Conservation (phyloP, 306 rosid species). For the Cicer judaicum region DNA sequence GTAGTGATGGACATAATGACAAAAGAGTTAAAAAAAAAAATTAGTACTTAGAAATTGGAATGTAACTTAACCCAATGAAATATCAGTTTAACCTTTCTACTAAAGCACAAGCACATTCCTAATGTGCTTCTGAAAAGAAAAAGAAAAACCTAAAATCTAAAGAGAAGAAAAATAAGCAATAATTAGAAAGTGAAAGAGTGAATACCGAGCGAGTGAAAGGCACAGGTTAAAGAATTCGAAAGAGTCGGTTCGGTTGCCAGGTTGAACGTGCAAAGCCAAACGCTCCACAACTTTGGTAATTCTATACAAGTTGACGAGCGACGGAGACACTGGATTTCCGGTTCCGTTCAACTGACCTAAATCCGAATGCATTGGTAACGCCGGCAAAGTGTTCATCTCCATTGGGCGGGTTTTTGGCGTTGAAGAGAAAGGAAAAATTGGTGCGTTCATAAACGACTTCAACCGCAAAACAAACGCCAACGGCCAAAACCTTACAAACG, state of each 20-base stretch:
- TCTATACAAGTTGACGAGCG: slow-evolving; percentile 50
- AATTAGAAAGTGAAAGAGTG: background rate
- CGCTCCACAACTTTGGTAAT: slow-evolving; percentile 48
- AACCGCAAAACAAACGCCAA: background rate
- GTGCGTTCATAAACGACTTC: background rate
- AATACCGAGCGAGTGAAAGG: slow-evolving; percentile 67
- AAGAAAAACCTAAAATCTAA: background rate
- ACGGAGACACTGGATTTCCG: slow-evolving; percentile 27
- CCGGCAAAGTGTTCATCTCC: slow-evolving; percentile 33
- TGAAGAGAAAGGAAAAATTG: background rate
- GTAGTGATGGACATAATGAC: background rate
- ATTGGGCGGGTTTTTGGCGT: background rate
- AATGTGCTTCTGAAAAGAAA: background rate
- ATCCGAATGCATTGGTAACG: slow-evolving; percentile 31
- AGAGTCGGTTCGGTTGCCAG: slow-evolving; percentile 43
- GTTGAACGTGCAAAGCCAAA: slow-evolving; percentile 43
- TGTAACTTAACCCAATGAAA: background rate
- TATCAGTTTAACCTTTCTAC: background rate
- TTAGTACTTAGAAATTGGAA: background rate
- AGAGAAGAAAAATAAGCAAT: background rate
- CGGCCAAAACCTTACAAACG: background rate
- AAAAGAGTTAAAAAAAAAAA: background rate
- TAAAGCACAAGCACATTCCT: background rate
- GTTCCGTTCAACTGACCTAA: background rate
- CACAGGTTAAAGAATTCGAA: slow-evolving; percentile 56